These are phyloP conservation scores for Artemisia argyi DNA, from an alignment of 129 eudicot species.

Conservation along the genomic window DNA sequence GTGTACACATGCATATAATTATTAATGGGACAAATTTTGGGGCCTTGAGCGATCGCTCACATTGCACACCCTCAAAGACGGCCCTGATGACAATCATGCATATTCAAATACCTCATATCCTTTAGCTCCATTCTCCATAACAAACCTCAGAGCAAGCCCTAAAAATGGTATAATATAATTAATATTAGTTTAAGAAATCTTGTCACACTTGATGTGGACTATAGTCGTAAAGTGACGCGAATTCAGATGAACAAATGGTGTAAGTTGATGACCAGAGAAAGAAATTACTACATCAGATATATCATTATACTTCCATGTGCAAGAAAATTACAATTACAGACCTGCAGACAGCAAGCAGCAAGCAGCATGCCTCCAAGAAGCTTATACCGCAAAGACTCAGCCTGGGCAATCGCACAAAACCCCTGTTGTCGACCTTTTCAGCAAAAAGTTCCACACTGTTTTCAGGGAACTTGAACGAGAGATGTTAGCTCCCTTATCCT, in stretches of 20 bases:
- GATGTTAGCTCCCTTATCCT: slow-evolving; percentile 75
- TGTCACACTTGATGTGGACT: neutral
- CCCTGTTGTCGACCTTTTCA: slow-evolving; percentile 77
- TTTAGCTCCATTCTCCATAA: slow-evolving; percentile 79
- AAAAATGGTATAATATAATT: neutral
- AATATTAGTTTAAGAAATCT: neutral
- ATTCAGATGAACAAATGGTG: neutral
- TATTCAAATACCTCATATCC: slow-evolving; percentile 63
- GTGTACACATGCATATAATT: too few species aligned
- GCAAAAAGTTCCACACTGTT: slow-evolving; percentile 72
- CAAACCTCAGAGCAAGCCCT: slow-evolving; percentile 70
- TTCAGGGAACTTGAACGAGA: slow-evolving; percentile 70
- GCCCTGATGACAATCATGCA: neutral
- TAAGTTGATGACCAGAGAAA: too few species aligned
- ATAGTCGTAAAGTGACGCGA: neutral
- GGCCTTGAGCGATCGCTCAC: too few species aligned
- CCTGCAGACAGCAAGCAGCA: slow-evolving; percentile 54
- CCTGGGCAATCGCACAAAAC: slow-evolving; percentile 67
- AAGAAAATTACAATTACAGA: slow-evolving; percentile 12
- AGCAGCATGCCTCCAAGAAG: slow-evolving; percentile 62
- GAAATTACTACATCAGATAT: neutral
- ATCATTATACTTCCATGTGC: neutral
- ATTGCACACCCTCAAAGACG: too few species aligned
- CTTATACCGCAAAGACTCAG: slow-evolving; percentile 63
- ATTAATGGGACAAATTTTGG: too few species aligned